These are phyloP conservation scores for Leptographium procerum DNA, from an alignment of 2,329 filamentous ascomycete species.

Conservation along the genomic window DNA sequence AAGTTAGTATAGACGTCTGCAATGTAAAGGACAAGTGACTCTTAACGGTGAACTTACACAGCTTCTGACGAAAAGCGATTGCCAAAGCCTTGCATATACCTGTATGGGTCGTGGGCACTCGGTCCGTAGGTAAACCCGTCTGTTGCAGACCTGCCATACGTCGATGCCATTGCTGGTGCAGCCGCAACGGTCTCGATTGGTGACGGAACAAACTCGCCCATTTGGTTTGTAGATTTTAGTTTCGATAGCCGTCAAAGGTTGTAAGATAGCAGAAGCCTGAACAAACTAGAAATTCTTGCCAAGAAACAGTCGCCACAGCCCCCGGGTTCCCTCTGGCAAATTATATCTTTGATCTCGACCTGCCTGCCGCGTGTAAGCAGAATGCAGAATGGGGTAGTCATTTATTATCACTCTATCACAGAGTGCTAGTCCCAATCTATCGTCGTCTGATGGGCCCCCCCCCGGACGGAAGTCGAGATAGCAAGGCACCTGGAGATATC, in stretches of 20 bases:
- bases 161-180: not conserved
- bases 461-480: not conserved
- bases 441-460: too few relatives aligned
- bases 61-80: constrained; percentile 38
- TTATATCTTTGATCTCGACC: not conserved
- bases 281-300: not conserved
- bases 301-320: not conserved
- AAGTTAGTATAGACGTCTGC: not conserved
- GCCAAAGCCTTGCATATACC: constrained; percentile 45
- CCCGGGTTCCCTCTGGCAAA: not conserved
- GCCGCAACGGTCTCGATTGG: not conserved
- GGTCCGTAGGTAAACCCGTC: not conserved
- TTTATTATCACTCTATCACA: not conserved
- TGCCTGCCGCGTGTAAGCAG: too few relatives aligned
- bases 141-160: not conserved
- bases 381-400: not conserved
- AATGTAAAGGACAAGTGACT: not conserved
- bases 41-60: constrained; percentile 13
- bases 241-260: not conserved
- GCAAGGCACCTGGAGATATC: not conserved
- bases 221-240: not conserved
- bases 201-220: not conserved
- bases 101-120: constrained; percentile 25
- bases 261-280: not conserved
- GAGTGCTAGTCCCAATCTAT: too few relatives aligned